Evolutionary conservation across 2,329 filamentous ascomycete species (phyloP).

Genomic region (Alternaria gansuensis): DNA sequence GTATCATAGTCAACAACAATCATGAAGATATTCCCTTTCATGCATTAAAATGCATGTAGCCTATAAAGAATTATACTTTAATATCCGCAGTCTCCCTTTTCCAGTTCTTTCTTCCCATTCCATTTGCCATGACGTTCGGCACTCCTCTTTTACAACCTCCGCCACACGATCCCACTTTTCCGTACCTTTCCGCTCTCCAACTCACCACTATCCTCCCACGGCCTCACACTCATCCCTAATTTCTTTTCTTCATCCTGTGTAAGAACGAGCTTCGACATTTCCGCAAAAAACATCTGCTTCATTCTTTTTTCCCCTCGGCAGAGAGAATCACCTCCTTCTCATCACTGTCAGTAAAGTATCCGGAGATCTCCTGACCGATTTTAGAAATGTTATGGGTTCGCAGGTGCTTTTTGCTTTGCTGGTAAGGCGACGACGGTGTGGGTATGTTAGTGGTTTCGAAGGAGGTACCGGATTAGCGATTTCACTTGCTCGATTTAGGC

Average conservation of each 20-base stretch:
- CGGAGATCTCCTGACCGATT: not conserved
- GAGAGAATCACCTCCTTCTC: not conserved
- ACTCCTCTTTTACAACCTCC: not conserved
- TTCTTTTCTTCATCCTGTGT: not conserved
- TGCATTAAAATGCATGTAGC: not conserved
- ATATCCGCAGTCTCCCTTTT: not conserved
- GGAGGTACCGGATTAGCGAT: not conserved
- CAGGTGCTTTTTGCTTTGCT: not conserved
- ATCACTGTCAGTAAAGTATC: not conserved
- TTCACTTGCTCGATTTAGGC: not conserved
- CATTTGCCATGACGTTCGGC: too few relatives aligned
- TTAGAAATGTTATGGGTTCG: not conserved
- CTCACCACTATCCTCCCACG: not conserved
- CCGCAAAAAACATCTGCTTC: not conserved
- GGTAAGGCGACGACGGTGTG: not conserved
- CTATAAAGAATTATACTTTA: not conserved
- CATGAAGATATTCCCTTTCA: not conserved
- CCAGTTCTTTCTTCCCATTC: too few relatives aligned
- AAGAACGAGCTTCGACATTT: not conserved
- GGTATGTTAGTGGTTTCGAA: not conserved
- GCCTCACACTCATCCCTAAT: not conserved
- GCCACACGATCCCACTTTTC: not conserved
- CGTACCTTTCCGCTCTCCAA: too few relatives aligned
- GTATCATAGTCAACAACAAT: not conserved
- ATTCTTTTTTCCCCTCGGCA: not conserved